Conservation (phyloP, 257 asterid genomes). For the Leptodermis oblonga region DNA sequence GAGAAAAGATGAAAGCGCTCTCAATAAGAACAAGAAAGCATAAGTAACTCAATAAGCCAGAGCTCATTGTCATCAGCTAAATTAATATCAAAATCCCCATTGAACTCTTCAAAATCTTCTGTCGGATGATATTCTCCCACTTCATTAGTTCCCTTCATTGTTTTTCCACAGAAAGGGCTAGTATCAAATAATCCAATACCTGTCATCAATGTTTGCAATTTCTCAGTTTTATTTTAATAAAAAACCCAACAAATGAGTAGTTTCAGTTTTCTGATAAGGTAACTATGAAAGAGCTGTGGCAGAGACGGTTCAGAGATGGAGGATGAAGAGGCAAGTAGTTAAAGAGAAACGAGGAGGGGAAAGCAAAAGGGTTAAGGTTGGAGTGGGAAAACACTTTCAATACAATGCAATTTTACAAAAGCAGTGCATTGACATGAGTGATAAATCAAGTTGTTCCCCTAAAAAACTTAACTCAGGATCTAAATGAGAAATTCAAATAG, state of each 20-base stretch:
- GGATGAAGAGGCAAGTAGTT: neutral
- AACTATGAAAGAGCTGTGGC: neutral
- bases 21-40: neutral
- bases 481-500: no score
- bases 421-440: no score
- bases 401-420: no score
- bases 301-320: neutral
- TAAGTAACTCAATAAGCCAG: neutral
- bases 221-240: neutral
- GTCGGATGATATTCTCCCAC: neutral
- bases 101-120: neutral
- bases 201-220: no score
- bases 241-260: neutral
- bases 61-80: slow-evolving; percentile 1
- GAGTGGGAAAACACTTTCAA: no score
- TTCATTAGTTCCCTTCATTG: slow-evolving; percentile 5
- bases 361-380: no score
- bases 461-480: no score
- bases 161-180: neutral
- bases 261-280: neutral
- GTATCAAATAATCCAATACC: neutral
- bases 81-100: slow-evolving; percentile 6
- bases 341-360: neutral
- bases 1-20: no score
- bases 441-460: no score